Base-by-base conservation (phyloP, 2,329 filamentous ascomycete species). In the Botrytis fragariae region DNA sequence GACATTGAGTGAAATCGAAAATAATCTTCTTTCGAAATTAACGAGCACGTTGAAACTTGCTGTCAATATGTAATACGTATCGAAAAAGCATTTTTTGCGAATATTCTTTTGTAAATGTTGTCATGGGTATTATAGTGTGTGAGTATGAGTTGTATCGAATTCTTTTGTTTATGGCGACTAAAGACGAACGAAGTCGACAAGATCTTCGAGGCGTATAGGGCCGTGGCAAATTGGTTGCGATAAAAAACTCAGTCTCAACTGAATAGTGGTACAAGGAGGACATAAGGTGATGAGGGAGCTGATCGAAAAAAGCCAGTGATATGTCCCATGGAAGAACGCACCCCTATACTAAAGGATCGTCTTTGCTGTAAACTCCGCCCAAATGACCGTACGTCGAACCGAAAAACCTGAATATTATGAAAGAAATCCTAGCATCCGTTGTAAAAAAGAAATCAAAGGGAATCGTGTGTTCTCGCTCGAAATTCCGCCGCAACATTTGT, bases 261-360 rank as follows among this genome's bases (percentile, higher is more conserved):
- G 77, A 79, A 80, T 82, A 81, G 69, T 81, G 78, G 78, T 82
- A 82, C 81, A 82, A 77, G 79, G 76, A 44, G 76, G 76, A 79
- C 76, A 80, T 79, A 75, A 79, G 74, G 76, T 80, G 80, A 79
- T 81, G 80, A 79, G 74, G 72, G 75, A 69, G 77, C 73, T 80
- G 77, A 79, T 78, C 78, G 78, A 77, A 74, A 79, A 81, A 77
- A 71, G 77, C 77, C 78, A 77, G 78, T 76, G 75, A 77, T 78
- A 73, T 79, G 78, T 77, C 80, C 79, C 79, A 76, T 79, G 79
- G 74, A 75, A 76, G 76, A 79, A 75, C 76, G 78, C 76, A 74
- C 77, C 78, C 74, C 75, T 75, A 76, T 75, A 71, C 65, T 72
- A 77, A 74, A 75, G 75, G 75, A 74, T 72, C 74, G 75, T 76